A percentile compares a stretch with the other conserved stretches of the same genome.
phyloP scores from a whole-genome alignment of 306 rosid genomes.

The Vigna reflexopilosa region DNA sequence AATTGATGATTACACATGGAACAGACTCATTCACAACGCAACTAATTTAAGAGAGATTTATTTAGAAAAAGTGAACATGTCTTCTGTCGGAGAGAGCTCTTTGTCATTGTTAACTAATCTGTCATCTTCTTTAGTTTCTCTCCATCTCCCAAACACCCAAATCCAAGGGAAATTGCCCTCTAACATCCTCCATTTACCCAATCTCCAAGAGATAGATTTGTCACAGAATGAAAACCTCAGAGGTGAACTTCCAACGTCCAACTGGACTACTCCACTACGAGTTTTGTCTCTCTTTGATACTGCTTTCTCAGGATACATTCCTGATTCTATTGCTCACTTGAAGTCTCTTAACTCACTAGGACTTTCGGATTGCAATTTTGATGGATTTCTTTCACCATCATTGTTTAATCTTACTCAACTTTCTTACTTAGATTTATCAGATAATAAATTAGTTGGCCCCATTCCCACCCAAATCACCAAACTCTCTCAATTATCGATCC shows the following conservation, averaged over 20 bases:
- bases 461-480: neutral
- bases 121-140: neutral
- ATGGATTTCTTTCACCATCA: neutral
- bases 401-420: too few relatives aligned
- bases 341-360: too few relatives aligned
- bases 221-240: too few relatives aligned
- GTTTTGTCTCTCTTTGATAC: neutral
- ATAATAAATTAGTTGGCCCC: neutral
- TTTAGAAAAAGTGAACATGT: neutral
- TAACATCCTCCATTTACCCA: neutral
- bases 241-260: neutral
- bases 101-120: neutral
- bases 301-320: neutral
- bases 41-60: neutral
- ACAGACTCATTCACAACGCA: neutral
- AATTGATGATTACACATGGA: neutral
- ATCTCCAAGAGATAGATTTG: neutral
- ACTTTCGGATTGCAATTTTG: neutral
- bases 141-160: fast-evolving
- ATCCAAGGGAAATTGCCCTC: neutral
- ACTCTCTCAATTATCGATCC: fast-evolving
- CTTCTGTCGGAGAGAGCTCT: neutral
- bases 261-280: neutral
- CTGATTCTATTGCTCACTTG: neutral
- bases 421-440: too few relatives aligned